These are phyloP conservation scores for Paramyrothecium roridum DNA, from an alignment of 2,329 filamentous ascomycete genomes.

Conservation along the genomic window DNA sequence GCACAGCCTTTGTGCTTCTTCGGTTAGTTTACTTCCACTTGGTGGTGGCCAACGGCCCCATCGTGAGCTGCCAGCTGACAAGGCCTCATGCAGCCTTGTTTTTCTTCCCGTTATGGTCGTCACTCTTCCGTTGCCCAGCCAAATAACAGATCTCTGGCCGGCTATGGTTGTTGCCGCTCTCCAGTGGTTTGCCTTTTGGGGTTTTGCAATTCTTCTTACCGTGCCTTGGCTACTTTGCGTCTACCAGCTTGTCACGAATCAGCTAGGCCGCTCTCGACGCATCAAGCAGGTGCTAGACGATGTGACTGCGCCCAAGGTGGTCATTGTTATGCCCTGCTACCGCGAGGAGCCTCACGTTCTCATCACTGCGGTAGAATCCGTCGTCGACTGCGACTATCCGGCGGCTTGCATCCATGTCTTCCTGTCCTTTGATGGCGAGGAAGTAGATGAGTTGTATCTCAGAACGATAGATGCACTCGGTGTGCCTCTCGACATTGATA, in stretches of 20 bases:
- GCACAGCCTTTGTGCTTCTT: slow-evolving; percentile 68
- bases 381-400: slow-evolving; percentile 92
- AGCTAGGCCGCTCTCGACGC: slow-evolving; percentile 74
- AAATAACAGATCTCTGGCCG: slow-evolving; percentile 73
- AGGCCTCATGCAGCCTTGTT: slow-evolving; percentile 48
- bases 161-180: slow-evolving; percentile 63
- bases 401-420: slow-evolving; percentile 91
- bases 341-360: slow-evolving; percentile 84
- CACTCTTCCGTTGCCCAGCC: slow-evolving; percentile 76
- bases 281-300: slow-evolving; percentile 86
- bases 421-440: slow-evolving; percentile 88
- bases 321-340: slow-evolving; percentile 96
- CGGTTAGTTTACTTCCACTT: slow-evolving; percentile 51
- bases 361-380: slow-evolving; percentile 82
- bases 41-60: neutral
- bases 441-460: slow-evolving; percentile 84
- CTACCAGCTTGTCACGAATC: slow-evolving; percentile 85
- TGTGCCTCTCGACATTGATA: slow-evolving; percentile 71
- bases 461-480: slow-evolving; percentile 83
- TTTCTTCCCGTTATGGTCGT: slow-evolving; percentile 95
- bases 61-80: neutral
- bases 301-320: slow-evolving; percentile 83
- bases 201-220: slow-evolving; percentile 79
- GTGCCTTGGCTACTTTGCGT: slow-evolving; percentile 92
- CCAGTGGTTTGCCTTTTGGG: slow-evolving; percentile 96